Evolutionary conservation across 1,284 basidiomycete genomes (phyloP).

Genomic region (Boletus hoseneyae): DNA sequence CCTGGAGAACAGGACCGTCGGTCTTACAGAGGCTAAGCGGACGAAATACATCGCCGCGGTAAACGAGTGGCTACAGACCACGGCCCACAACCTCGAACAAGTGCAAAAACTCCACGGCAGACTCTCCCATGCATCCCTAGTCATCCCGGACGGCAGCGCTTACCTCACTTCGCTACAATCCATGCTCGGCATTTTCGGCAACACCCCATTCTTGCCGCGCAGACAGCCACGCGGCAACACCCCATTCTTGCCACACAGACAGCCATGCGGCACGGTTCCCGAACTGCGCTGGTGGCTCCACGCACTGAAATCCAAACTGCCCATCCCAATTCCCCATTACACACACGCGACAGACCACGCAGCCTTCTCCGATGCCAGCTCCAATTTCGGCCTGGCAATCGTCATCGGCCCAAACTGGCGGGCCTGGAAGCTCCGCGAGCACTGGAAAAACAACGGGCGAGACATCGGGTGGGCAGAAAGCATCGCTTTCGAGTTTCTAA

Average conservation of each 20-base stretch:
- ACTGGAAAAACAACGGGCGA: neutral
- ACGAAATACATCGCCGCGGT: neutral
- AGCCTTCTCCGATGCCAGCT: slow-evolving; percentile 15
- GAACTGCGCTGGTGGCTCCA: neutral
- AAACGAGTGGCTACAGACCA: too few species aligned
- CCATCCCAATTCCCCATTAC: neutral
- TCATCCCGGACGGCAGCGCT: slow-evolving; percentile 32
- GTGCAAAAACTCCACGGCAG: slow-evolving; percentile 31
- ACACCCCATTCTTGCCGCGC: slow-evolving; percentile 30
- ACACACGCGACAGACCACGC: neutral
- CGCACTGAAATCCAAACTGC: neutral
- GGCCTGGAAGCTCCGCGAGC: slow-evolving; percentile 5
- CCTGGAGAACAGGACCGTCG: neutral
- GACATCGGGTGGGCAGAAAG: slow-evolving; percentile 24
- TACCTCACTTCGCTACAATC: slow-evolving; percentile 34
- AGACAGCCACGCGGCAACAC: neutral
- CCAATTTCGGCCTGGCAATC: slow-evolving; percentile 2
- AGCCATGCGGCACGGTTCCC: neutral
- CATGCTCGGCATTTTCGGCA: slow-evolving; percentile 22
- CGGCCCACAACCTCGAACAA: too few species aligned
- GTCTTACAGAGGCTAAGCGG: neutral
- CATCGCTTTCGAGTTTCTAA: slow-evolving; percentile 38
- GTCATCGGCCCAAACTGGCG: neutral
- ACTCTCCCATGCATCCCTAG: slow-evolving; percentile 31
- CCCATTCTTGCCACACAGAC: slow-evolving; percentile 28